Evolutionary conservation across 495 filamentous ascomycete genomes (phyloP).

Genomic region (Aspergillus leporis): DNA sequence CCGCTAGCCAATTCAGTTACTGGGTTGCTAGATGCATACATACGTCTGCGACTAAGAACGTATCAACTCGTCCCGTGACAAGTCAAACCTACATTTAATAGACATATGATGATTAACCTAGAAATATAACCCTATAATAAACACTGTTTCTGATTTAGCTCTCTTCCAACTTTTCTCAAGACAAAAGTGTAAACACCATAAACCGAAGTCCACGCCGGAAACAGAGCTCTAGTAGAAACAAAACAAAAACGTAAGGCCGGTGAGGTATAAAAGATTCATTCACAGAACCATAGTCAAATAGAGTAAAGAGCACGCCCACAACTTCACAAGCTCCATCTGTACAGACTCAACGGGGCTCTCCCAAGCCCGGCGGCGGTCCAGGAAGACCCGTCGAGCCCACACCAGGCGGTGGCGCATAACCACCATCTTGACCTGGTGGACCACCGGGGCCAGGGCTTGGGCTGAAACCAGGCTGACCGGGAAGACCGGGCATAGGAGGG

Average conservation of each 20-base stretch:
- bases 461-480: constrained; percentile 25
- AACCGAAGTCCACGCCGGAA: constrained; percentile 8
- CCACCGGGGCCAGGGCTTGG: constrained; percentile 28
- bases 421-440: constrained; percentile 34
- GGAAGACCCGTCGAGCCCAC: constrained; percentile 15
- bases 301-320: background rate
- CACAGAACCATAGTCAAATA: background rate
- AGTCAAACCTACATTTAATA: too few relatives aligned
- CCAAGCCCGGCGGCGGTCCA: constrained; percentile 25
- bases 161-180: background rate
- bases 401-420: constrained; percentile 30
- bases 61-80: too few relatives aligned
- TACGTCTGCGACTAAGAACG: too few relatives aligned
- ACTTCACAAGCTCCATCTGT: background rate
- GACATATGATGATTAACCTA: too few relatives aligned
- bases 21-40: too few relatives aligned
- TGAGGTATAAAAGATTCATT: background rate
- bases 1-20: too few relatives aligned
- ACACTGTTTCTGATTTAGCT: constrained; percentile 3
- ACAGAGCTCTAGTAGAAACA: constrained; percentile 9
- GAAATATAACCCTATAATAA: background rate
- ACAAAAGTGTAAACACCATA: constrained; percentile 4
- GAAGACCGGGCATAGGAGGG: constrained; percentile 21
- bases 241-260: constrained; percentile 7
- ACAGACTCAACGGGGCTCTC: constrained; percentile 18